Evolutionary conservation across 2,329 filamentous ascomycete genomes (phyloP).

Genomic region (Pseudocercospora crystallina): DNA sequence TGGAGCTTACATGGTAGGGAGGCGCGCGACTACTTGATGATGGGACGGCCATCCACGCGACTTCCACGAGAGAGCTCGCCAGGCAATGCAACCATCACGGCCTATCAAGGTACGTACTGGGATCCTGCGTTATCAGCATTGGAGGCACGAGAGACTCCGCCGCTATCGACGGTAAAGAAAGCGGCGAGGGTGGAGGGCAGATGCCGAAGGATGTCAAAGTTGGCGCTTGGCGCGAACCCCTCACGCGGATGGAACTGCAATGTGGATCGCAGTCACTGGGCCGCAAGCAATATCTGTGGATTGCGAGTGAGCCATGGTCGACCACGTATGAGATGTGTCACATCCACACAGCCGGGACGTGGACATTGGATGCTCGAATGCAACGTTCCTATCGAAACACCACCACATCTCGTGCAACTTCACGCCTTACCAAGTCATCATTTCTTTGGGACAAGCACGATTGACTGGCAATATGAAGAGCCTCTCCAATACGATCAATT

Average conservation of each 20-base stretch:
- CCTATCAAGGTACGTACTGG: conserved; percentile 1
- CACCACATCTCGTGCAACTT: too few relatives aligned
- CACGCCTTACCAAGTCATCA: neutral
- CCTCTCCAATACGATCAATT: neutral
- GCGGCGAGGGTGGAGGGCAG: neutral
- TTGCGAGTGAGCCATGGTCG: too few relatives aligned
- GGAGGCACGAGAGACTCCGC: neutral
- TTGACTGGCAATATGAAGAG: too few relatives aligned
- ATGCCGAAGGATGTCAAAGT: neutral
- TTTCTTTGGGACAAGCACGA: neutral
- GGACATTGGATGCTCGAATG: too few relatives aligned
- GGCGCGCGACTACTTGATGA: neutral
- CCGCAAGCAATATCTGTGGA: too few relatives aligned
- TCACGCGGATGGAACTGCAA: too few relatives aligned
- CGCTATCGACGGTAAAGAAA: conserved; percentile 1
- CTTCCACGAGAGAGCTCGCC: neutral
- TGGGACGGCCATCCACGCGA: neutral
- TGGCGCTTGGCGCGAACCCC: too few relatives aligned
- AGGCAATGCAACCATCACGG: neutral
- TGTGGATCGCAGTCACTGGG: too few relatives aligned
- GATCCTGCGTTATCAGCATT: neutral
- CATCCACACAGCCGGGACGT: too few relatives aligned
- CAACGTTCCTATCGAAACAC: too few relatives aligned
- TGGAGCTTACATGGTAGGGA: conserved; percentile 1
- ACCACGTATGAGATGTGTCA: too few relatives aligned